These are phyloP conservation scores for Penicillium longicatenatum DNA, from an alignment of 495 filamentous ascomycete species.

Conservation along the genomic window DNA sequence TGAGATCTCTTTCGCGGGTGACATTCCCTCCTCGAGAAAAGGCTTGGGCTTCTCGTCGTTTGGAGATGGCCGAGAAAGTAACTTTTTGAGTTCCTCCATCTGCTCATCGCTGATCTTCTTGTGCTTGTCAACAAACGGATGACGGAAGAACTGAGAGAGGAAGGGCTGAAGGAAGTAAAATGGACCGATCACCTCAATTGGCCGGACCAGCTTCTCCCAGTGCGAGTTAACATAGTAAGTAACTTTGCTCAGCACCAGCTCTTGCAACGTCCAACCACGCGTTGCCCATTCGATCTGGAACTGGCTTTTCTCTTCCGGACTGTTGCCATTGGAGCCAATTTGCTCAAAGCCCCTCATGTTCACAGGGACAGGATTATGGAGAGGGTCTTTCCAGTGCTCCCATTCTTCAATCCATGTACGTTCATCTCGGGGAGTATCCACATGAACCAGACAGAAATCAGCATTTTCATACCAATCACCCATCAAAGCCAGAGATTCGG, in stretches of 20 bases:
- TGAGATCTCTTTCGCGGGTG: background rate
- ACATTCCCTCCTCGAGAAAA: background rate
- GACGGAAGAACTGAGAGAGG: conserved; percentile 29
- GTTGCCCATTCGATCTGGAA: conserved; percentile 36
- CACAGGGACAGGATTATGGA: background rate
- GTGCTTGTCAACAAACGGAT: conserved; percentile 17
- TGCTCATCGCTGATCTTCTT: background rate
- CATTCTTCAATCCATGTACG: conserved; percentile 27
- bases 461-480: conserved; percentile 52
- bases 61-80: background rate
- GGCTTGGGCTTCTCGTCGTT: background rate
- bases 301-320: conserved; percentile 1
- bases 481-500: conserved; percentile 47
- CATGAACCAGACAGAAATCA: conserved; percentile 48
- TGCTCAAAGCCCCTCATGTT: conserved; percentile 10
- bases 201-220: conserved; percentile 37
- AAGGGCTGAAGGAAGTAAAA: conserved; percentile 44
- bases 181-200: conserved; percentile 39
- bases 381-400: conserved; percentile 20
- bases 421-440: conserved; percentile 34
- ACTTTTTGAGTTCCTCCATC: background rate
- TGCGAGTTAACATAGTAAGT: conserved; percentile 46
- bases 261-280: conserved; percentile 51
- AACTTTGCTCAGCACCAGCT: conserved; percentile 50
- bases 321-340: conserved; percentile 1